Percentiles rank a stretch among this genome's conserved stretches.
Conservation (phyloP, 2,329 filamentous ascomycete genomes). For the Neofusicoccum laricinum region DNA sequence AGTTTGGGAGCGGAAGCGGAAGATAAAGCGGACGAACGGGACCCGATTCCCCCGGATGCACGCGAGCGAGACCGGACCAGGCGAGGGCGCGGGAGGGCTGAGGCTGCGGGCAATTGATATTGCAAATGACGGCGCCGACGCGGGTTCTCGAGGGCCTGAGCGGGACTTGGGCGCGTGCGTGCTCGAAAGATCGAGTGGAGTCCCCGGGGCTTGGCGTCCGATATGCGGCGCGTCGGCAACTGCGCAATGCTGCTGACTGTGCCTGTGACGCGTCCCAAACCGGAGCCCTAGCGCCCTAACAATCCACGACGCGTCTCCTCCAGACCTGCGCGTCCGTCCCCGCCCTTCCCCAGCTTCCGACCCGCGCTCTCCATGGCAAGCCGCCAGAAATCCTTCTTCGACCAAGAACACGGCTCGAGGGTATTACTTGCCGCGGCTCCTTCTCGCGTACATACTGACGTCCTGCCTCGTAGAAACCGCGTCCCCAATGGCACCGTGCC, state of each 20-base stretch:
- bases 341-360: background rate
- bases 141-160: background rate
- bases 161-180: background rate
- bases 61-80: background rate
- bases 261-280: background rate
- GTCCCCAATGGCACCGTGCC: slow-evolving; percentile 32
- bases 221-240: background rate
- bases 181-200: slow-evolving; percentile 1
- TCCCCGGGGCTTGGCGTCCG: slow-evolving; percentile 1
- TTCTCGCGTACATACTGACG: background rate
- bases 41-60: background rate
- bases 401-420: slow-evolving; percentile 38
- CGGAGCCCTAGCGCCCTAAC: background rate
- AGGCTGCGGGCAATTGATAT: background rate
- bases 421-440: background rate
- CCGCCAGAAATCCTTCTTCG: slow-evolving; percentile 52
- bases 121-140: background rate
- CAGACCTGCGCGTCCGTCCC: background rate
- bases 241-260: background rate
- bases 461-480: background rate
- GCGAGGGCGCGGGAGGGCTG: background rate
- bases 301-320: slow-evolving; percentile 16
- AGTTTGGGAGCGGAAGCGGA: slow-evolving; percentile 7
- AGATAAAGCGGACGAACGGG: slow-evolving; percentile 2
- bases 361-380: slow-evolving; percentile 37